Evolutionary conservation across 2,329 filamentous ascomycete genomes (phyloP), one percentile per base, ranked within the genome.

Genomic region (Claviceps monticola): DNA sequence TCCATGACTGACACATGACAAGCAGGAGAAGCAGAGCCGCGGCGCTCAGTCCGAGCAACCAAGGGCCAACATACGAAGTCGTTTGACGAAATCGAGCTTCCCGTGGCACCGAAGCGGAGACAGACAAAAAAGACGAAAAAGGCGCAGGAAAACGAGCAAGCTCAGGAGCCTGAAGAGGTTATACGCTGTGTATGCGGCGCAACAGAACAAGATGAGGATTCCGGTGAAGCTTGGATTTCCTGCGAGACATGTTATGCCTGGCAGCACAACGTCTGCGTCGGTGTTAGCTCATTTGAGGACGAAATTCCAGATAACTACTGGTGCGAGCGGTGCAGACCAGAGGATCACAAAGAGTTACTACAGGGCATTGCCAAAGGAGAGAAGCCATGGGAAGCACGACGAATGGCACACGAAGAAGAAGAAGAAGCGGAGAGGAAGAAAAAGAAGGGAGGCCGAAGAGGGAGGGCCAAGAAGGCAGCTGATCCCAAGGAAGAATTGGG

Each of bases 241-340:
- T 98, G 93, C 72, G 93, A 98, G 67, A 80, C 79, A 46, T 98
- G 93, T 68, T 82, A 81, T 48, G 91, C 85, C 43, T 98, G 93
- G 93, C 93, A 98, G 69, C 93, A 98, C 69, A 96, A 96, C 62
- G 84, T 94, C 56, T 98, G 93, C 65, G 88, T 98, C 74, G 88
- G 88, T 50, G 80, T 96, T 64, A 82, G 78, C 61, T 81, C 84
- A 46, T 88, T 86, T 59, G 80, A 83, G 36, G 86, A 90, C 54
- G 81, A 90, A 61, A 76, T 88, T 51, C 84, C 86, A 34, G 86
- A 86, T 55, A 77, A 86, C 67, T 98, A 98, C 71, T 94, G 85
- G 68, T 98, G 93, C 69, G 93, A 98, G 68, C 74, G 84, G 68
- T 97, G 93, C 71, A 78, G 79, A 50, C 93, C 93, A 0, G 78